These are phyloP conservation scores for Lipomyces chichibuensis DNA, from an alignment of 805 yeast genomes.

Conservation along the genomic window DNA sequence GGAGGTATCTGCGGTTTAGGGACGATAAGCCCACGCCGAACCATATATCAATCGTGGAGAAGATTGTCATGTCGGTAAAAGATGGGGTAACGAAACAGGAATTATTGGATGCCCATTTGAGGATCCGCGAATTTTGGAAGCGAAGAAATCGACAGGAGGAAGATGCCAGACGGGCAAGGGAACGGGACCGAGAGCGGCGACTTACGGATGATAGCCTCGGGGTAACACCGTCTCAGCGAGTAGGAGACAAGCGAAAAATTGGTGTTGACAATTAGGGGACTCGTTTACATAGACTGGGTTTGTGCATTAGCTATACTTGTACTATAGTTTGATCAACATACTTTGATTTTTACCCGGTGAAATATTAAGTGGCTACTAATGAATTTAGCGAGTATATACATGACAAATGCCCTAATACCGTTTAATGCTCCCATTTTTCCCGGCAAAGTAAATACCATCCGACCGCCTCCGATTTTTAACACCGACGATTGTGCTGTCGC, in stretches of 20 bases:
- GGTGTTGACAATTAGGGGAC: neutral
- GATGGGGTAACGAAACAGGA: conserved; percentile 87
- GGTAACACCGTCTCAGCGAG: conserved; percentile 2
- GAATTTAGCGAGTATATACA: neutral
- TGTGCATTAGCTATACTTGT: neutral
- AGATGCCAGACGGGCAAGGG: conserved; percentile 29
- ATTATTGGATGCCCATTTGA: conserved; percentile 58
- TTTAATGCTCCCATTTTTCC: conserved; percentile 11
- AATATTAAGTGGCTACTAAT: neutral
- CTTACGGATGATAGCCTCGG: conserved; percentile 8
- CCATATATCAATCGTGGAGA: conserved; percentile 76
- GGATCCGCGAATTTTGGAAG: conserved; percentile 65
- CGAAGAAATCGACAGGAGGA: conserved; percentile 49
- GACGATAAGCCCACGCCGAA: conserved; percentile 92
- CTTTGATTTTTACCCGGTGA: neutral
- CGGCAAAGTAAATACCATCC: conserved; percentile 8
- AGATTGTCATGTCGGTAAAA: conserved; percentile 78
- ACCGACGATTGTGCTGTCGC: conserved; percentile 3
- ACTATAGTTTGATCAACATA: neutral
- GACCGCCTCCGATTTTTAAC: conserved; percentile 1
- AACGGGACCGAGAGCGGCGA: conserved; percentile 24
- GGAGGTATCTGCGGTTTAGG: conserved; percentile 87
- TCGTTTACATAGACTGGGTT: neutral
- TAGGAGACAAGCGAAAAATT: conserved; percentile 29
- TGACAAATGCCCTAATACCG: conserved; percentile 4